These are phyloP conservation scores for Nakazawaea ishiwadae DNA, from an alignment of 805 yeast genomes.

Conservation along the genomic window DNA sequence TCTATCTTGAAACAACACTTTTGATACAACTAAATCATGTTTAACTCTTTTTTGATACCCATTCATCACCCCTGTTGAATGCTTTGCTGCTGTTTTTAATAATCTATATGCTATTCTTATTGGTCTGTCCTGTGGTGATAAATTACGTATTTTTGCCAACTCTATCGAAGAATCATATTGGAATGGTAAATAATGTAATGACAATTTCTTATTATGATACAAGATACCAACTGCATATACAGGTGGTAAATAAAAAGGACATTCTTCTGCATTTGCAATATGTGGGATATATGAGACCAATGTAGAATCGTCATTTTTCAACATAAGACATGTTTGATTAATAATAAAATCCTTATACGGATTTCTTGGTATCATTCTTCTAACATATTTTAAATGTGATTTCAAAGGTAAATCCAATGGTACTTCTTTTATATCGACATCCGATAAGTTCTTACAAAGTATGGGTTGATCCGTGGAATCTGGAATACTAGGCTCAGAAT, in stretches of 20 bases:
- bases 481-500: constrained; percentile 29
- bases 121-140: constrained; percentile 52
- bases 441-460: constrained; percentile 30
- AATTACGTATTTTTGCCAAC: constrained; percentile 22
- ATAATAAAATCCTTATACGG: constrained; percentile 80
- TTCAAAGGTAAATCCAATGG: constrained; percentile 25
- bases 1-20: constrained; percentile 76
- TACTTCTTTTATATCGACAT: constrained; percentile 32
- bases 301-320: constrained; percentile 35
- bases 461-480: constrained; percentile 17
- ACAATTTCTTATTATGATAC: constrained; percentile 39
- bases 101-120: constrained; percentile 79
- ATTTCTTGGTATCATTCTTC: constrained; percentile 88
- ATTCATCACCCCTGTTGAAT: constrained; percentile 74
- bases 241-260: constrained; percentile 88
- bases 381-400: constrained; percentile 52
- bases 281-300: constrained; percentile 80
- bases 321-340: constrained; percentile 75
- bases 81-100: constrained; percentile 74
- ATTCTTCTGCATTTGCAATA: constrained; percentile 47
- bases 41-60: constrained; percentile 87
- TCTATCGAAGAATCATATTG: constrained; percentile 21
- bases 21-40: constrained; percentile 83
- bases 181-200: constrained; percentile 76
- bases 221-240: constrained; percentile 76